Evolutionary conservation across 2,329 filamentous ascomycete genomes (phyloP).

Genomic region (Leptographium procerum): DNA sequence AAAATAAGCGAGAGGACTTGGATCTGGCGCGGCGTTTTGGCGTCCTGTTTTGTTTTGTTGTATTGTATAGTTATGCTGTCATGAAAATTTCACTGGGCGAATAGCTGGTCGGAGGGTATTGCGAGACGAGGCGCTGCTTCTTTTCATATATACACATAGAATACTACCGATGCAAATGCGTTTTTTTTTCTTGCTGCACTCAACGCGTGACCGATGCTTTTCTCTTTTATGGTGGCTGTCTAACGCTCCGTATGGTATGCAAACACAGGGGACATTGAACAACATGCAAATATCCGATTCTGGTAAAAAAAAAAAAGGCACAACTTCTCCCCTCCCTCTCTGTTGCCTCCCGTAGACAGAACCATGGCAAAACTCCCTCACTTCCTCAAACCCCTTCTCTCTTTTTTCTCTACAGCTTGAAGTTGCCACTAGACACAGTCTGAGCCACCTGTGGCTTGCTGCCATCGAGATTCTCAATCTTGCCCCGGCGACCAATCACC

Average conservation of each 20-base stretch:
- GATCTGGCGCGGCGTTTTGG: background rate
- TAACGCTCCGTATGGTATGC: no score
- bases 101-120: background rate
- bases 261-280: no score
- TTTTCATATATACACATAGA: background rate
- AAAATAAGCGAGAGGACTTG: background rate
- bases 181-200: background rate
- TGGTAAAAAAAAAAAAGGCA: no score
- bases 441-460: constrained; percentile 52
- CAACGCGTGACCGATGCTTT: no score
- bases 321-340: no score
- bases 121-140: background rate
- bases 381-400: background rate
- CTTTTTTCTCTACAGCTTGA: constrained; percentile 41
- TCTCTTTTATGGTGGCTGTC: no score
- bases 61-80: background rate
- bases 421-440: constrained; percentile 42
- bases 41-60: background rate
- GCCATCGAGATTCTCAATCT: constrained; percentile 73
- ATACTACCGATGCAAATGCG: background rate
- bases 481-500: constrained; percentile 83
- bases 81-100: background rate
- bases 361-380: no score
- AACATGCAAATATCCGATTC: no score
- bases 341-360: no score